Conservation (phyloP, 176 grass and related monocot genomes). For the sorghum (Sorghum bicolor) region Sorghum_bicolor_NCBIv3 NC_012871.2:63386001-63386500, state of each 20-base stretch:
- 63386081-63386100: conserved; percentile 80
- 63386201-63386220: conserved; percentile 85
- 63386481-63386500: conserved; percentile 54
- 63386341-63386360: conserved; percentile 46
- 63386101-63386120: not conserved
- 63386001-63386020: conserved; percentile 77
- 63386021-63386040: conserved; percentile 71
- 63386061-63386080: conserved; percentile 71
- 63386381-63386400: conserved; percentile 49
- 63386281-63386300: conserved; percentile 88
- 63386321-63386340: conserved; percentile 59
- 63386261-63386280: conserved; percentile 82
- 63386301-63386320: conserved; percentile 84
- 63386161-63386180: not conserved
- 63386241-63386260: conserved; percentile 94
- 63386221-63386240: conserved; percentile 73
- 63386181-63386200: conserved; percentile 82
- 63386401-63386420: conserved; percentile 56
- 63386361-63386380: conserved; percentile 48
- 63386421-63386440: conserved; percentile 65
- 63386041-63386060: conserved; percentile 72
- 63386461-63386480: conserved; percentile 79
- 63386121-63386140: not conserved
- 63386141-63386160: not conserved
- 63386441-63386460: conserved; percentile 67